A percentile compares a stretch with the other conserved stretches of the same genome.
Evolutionary conservation across 371 early-diverging fungal species (phyloP).

Genomic region (Mucor piriformis): DNA sequence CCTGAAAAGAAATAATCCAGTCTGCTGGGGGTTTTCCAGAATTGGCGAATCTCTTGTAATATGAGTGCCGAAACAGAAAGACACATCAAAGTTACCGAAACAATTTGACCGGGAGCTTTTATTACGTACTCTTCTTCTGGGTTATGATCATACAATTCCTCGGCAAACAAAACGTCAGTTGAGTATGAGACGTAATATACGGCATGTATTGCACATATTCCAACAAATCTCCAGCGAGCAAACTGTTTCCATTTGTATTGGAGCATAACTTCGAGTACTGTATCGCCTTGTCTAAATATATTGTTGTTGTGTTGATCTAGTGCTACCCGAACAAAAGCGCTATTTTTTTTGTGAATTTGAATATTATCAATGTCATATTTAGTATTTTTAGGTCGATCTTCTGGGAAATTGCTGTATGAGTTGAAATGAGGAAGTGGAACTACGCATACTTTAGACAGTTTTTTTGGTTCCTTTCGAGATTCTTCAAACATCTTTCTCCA

Average conservation of each 20-base stretch:
- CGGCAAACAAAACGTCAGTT: slow-evolving; percentile 4
- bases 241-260: slow-evolving; percentile 21
- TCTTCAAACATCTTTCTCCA: not conserved
- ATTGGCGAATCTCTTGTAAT: slow-evolving; percentile 4
- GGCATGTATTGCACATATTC: not conserved
- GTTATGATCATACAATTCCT: slow-evolving; percentile 3
- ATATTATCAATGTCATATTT: not conserved
- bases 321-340: slow-evolving; percentile 3
- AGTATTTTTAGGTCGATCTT: slow-evolving; percentile 2
- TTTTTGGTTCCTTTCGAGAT: not conserved
- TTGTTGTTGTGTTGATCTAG: slow-evolving; percentile 3
- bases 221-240: not conserved
- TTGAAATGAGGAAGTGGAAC: slow-evolving; percentile 15
- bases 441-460: slow-evolving; percentile 4
- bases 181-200: slow-evolving; percentile 9
- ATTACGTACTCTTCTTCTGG: not conserved
- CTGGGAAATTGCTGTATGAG: slow-evolving; percentile 6
- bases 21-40: not conserved
- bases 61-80: not conserved
- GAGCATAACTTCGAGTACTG: slow-evolving; percentile 9
- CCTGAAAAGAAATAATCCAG: slow-evolving; percentile 2
- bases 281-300: slow-evolving; percentile 20
- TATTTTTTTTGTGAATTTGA: not conserved
- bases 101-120: not conserved
- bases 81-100: slow-evolving; percentile 6